These are phyloP conservation scores for Penicillium crystallinum DNA, from an alignment of 495 filamentous ascomycete genomes.

Conservation along the genomic window DNA sequence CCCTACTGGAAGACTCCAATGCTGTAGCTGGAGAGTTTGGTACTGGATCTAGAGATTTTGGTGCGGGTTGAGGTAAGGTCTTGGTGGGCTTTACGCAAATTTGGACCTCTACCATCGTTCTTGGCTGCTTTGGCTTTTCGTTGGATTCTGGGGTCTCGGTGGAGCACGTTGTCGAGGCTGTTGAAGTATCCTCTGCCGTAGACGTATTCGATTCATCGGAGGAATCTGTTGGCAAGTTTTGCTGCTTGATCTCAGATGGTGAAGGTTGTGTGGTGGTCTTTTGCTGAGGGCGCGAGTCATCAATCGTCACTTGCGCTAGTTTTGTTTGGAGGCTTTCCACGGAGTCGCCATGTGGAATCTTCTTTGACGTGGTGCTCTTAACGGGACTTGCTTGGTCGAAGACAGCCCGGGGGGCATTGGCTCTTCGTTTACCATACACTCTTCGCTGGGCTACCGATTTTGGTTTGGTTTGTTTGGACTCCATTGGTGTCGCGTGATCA, in stretches of 20 bases:
- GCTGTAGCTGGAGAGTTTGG: no score
- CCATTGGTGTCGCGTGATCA: constrained; percentile 18
- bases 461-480: constrained; percentile 14
- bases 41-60: background rate
- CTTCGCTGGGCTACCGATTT: constrained; percentile 25
- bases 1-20: background rate
- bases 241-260: background rate
- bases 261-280: background rate
- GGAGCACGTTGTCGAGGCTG: constrained; percentile 2
- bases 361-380: constrained; percentile 8
- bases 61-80: background rate
- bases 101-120: constrained; percentile 34
- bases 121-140: constrained; percentile 6
- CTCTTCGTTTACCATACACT: constrained; percentile 42
- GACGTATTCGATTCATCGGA: background rate
- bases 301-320: constrained; percentile 32
- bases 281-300: constrained; percentile 3
- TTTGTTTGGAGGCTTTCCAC: constrained; percentile 30
- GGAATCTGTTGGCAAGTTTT: background rate
- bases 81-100: constrained; percentile 8
- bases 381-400: constrained; percentile 38
- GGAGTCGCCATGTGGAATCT: constrained; percentile 9
- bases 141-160: background rate
- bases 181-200: background rate
- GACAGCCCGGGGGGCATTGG: constrained; percentile 37